Percentiles rank a stretch among this genome's conserved stretches.
Evolutionary conservation across 2,329 filamentous ascomycete species (phyloP).

Genomic region (Diaporthe caulivora): DNA sequence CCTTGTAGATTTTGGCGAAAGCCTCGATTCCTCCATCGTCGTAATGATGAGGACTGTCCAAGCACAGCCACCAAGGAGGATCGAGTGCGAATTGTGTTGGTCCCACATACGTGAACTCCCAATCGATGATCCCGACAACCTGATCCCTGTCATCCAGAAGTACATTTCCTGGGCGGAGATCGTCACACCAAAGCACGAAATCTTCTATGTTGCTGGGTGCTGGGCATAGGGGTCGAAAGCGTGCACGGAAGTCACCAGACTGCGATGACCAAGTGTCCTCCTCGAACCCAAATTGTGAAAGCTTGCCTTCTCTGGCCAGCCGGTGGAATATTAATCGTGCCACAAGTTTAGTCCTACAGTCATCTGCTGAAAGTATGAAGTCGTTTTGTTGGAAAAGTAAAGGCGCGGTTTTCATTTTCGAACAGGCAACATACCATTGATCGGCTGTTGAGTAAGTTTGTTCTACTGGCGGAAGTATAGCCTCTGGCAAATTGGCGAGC

Average conservation of each 20-base stretch:
- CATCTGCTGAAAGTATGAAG: neutral
- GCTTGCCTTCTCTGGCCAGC: constrained; percentile 32
- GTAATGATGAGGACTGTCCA: constrained; percentile 44
- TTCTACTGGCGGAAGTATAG: neutral
- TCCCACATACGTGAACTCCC: constrained; percentile 50
- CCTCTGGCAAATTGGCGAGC: no score
- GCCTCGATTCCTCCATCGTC: neutral
- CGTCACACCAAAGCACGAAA: constrained; percentile 49
- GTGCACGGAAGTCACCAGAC: constrained; percentile 19
- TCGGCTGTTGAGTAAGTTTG: neutral
- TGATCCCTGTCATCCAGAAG: constrained; percentile 46
- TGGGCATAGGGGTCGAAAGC: constrained; percentile 35
- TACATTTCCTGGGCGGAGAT: constrained; percentile 50
- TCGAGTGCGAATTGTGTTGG: constrained; percentile 48
- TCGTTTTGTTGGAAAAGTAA: neutral
- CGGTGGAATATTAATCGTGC: neutral
- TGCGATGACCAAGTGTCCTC: constrained; percentile 49
- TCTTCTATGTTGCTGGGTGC: constrained; percentile 38
- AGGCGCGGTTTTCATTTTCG: neutral
- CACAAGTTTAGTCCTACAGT: neutral
- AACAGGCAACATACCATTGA: neutral
- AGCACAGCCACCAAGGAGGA: constrained; percentile 52
- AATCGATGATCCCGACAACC: constrained; percentile 47
- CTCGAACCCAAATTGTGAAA: constrained; percentile 43
- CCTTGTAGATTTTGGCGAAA: neutral